Evolutionary conservation across 805 yeast genomes (phyloP).

Genomic region (Zygosaccharomyces rouxii): DNA sequence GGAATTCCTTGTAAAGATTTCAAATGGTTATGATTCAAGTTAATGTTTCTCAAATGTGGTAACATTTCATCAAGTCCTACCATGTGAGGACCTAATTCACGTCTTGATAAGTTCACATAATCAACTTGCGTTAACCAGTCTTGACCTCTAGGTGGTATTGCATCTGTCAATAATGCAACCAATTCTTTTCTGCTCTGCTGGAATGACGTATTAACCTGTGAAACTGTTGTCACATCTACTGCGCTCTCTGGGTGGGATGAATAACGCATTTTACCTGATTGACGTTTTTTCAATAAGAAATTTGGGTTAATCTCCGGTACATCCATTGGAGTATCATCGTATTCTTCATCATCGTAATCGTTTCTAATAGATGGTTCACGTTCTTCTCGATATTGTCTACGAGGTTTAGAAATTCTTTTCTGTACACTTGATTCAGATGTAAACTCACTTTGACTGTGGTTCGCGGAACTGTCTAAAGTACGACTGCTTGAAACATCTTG

Average conservation of each 20-base stretch:
- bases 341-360: constrained; percentile 5
- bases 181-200: constrained; percentile 23
- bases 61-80: constrained; percentile 23
- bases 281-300: constrained; percentile 8
- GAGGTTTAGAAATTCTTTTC: background rate
- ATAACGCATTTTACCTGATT: background rate
- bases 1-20: constrained; percentile 22
- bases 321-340: constrained; percentile 27
- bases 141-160: constrained; percentile 9
- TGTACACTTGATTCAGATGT: background rate
- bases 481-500: constrained; percentile 25
- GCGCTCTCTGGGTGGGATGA: background rate
- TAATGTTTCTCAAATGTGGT: constrained; percentile 22
- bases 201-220: constrained; percentile 24
- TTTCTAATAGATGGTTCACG: background rate
- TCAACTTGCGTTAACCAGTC: constrained; percentile 12
- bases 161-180: constrained; percentile 24
- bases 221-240: constrained; percentile 12
- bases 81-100: constrained; percentile 13
- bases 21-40: constrained; percentile 22
- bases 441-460: constrained; percentile 1
- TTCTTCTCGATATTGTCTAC: background rate
- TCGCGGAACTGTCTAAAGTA: constrained; percentile 17
- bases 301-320: constrained; percentile 25
- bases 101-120: constrained; percentile 12